phyloP scores from a whole-genome alignment of 371 early-diverging fungal species.

The Actinomucor elegans region DNA sequence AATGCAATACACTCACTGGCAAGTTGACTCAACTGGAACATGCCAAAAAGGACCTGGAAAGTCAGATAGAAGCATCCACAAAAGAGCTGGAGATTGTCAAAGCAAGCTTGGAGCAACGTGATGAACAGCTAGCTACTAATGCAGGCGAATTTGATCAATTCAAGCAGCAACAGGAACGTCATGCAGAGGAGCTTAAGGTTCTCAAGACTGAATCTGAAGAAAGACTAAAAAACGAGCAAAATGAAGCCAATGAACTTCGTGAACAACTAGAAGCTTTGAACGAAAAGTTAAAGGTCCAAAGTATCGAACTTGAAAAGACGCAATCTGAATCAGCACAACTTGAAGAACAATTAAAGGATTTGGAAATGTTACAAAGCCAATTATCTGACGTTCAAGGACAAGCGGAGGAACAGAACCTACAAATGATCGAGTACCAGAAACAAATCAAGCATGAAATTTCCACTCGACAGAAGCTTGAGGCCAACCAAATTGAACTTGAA shows the following conservation, averaged over 20 bases:
- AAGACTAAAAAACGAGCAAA: constrained; percentile 7
- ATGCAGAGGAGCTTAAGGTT: constrained; percentile 2
- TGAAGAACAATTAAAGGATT: constrained; percentile 1
- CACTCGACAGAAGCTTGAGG: background rate
- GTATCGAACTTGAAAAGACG: background rate
- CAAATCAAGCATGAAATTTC: background rate
- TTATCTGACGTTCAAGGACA: constrained; percentile 9
- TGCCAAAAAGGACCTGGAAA: constrained; percentile 1
- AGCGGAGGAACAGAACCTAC: background rate
- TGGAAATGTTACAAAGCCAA: constrained; percentile 1
- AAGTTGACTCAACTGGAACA: background rate
- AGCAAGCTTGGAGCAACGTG: background rate
- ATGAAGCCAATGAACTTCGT: constrained; percentile 8
- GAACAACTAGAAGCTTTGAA: constrained; percentile 6
- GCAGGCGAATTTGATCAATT: constrained; percentile 8
- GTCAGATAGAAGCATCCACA: background rate
- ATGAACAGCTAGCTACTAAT: constrained; percentile 7
- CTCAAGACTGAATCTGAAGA: constrained; percentile 11
- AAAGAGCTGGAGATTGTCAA: background rate
- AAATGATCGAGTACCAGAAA: background rate
- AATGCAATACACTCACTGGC: background rate
- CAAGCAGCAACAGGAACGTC: constrained; percentile 11
- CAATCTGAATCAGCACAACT: background rate
- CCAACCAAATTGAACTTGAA: background rate
- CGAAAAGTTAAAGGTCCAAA: constrained; percentile 1